Percentiles rank a stretch among this genome's conserved stretches.
phyloP scores from a whole-genome alignment of 2,329 filamentous ascomycete genomes.

The Colletotrichum kahawae region DNA sequence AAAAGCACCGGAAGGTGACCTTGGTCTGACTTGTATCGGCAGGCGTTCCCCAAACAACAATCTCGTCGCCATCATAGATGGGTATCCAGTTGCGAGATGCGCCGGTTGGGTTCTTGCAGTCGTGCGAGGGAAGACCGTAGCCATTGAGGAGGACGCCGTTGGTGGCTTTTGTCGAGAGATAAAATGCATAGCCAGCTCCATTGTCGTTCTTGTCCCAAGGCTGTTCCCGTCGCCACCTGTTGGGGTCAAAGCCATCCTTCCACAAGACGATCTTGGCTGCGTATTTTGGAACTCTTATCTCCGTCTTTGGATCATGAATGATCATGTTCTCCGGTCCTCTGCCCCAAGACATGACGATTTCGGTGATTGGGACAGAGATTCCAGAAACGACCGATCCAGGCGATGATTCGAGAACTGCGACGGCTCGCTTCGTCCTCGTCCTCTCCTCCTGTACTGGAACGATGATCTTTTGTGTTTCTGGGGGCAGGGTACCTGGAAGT shows the following conservation, averaged over 20 bases:
- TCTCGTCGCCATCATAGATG: constrained; percentile 77
- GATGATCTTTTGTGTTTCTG: constrained; percentile 36
- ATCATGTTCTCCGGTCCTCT: constrained; percentile 72
- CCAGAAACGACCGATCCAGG: constrained; percentile 67
- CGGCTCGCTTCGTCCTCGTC: constrained; percentile 41
- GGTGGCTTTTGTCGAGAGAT: constrained; percentile 80
- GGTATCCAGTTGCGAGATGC: constrained; percentile 69
- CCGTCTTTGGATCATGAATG: constrained; percentile 64
- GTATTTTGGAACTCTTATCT: constrained; percentile 79
- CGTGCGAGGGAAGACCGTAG: constrained; percentile 63
- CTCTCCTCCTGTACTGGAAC: constrained; percentile 37
- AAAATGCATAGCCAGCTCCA: constrained; percentile 68
- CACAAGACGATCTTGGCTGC: constrained; percentile 81
- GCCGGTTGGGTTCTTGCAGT: constrained; percentile 56
- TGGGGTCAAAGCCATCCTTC: constrained; percentile 69
- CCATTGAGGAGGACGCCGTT: constrained; percentile 80
- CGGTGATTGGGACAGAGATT: constrained; percentile 69
- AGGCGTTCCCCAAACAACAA: constrained; percentile 70
- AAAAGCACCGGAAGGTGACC: constrained; percentile 58
- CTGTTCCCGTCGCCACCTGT: constrained; percentile 52
- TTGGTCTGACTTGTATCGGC: constrained; percentile 43
- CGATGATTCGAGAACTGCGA: constrained; percentile 72
- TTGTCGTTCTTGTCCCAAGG: constrained; percentile 43
- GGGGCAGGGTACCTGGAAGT: constrained; percentile 40
- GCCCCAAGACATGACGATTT: constrained; percentile 78